phyloP scores from a whole-genome alignment of 1,284 basidiomycete genomes.

The Xerocomus amazonicus region DNA sequence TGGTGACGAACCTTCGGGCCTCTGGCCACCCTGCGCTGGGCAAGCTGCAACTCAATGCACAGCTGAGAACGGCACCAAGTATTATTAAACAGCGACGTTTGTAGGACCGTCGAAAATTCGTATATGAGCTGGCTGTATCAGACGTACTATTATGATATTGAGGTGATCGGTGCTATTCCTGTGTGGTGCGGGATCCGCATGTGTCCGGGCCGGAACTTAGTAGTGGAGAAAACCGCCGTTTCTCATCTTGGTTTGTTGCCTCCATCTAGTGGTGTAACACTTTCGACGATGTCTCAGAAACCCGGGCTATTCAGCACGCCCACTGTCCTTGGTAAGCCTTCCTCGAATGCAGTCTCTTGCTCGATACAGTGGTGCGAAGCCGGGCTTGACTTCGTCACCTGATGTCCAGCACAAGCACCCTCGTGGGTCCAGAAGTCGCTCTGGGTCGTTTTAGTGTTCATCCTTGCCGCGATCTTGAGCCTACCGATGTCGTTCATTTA shows the following conservation, averaged over 20 bases:
- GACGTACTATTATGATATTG: no score
- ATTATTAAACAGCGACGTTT: conserved; percentile 13
- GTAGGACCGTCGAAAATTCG: neutral
- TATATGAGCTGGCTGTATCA: no score
- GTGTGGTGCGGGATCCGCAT: no score
- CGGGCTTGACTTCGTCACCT: neutral
- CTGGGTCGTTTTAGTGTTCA: conserved; percentile 16
- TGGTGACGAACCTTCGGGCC: conserved; percentile 59
- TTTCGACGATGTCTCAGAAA: conserved; percentile 13
- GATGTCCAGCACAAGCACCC: conserved; percentile 5
- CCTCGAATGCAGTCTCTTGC: no score
- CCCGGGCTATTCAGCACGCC: neutral
- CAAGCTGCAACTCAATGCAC: conserved; percentile 25
- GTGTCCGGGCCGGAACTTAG: no score
- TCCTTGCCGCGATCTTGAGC: conserved; percentile 20
- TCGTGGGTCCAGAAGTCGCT: conserved; percentile 5
- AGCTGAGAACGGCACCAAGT: conserved; percentile 30
- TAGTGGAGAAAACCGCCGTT: no score
- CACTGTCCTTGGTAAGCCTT: no score
- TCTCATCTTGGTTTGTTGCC: neutral
- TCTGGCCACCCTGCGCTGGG: conserved; percentile 42
- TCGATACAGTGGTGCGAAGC: neutral
- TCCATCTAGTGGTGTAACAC: neutral
- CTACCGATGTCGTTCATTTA: conserved; percentile 13
- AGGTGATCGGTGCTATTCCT: no score